These are phyloP conservation scores for Penicillium fimorum DNA, from an alignment of 495 filamentous ascomycete genomes.

Conservation along the genomic window DNA sequence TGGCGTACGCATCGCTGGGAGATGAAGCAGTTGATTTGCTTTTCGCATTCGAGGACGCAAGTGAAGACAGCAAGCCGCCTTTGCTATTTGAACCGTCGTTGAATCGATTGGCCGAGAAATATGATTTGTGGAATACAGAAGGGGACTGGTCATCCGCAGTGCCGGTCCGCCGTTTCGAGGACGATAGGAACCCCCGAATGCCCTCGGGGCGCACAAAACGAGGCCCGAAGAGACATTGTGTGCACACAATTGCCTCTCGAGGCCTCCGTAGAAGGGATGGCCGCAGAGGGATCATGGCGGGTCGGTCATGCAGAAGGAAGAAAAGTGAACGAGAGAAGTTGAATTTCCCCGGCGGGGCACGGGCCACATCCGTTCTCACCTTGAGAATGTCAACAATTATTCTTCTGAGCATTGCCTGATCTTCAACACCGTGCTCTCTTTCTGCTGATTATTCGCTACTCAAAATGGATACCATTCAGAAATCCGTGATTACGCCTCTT, in stretches of 20 bases:
- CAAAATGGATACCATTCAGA: constrained; percentile 44
- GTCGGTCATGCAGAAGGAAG: constrained; percentile 18
- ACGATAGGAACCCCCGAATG: constrained; percentile 35
- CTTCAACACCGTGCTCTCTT: not conserved
- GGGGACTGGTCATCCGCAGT: constrained; percentile 29
- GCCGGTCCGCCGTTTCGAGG: constrained; percentile 32
- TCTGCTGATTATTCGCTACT: not conserved
- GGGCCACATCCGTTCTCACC: constrained; percentile 35
- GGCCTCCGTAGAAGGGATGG: constrained; percentile 38
- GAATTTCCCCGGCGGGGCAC: constrained; percentile 38
- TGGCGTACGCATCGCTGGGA: constrained; percentile 9
- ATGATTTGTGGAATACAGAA: constrained; percentile 37
- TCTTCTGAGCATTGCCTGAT: not conserved
- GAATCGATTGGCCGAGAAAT: constrained; percentile 41
- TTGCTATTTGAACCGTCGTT: constrained; percentile 21
- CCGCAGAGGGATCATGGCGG: constrained; percentile 46
- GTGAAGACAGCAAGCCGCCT: constrained; percentile 31
- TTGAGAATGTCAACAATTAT: constrained; percentile 26
- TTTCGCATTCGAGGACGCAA: constrained; percentile 25
- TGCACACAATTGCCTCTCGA: constrained; percentile 36
- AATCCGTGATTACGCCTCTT: constrained; percentile 59
- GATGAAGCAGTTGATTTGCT: constrained; percentile 10
- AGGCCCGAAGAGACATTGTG: constrained; percentile 32
- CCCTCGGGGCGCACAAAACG: constrained; percentile 18
- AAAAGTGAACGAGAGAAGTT: constrained; percentile 25